These are phyloP conservation scores for Annulohypoxylon nitens DNA, from an alignment of 495 filamentous ascomycete species.

Conservation along the genomic window DNA sequence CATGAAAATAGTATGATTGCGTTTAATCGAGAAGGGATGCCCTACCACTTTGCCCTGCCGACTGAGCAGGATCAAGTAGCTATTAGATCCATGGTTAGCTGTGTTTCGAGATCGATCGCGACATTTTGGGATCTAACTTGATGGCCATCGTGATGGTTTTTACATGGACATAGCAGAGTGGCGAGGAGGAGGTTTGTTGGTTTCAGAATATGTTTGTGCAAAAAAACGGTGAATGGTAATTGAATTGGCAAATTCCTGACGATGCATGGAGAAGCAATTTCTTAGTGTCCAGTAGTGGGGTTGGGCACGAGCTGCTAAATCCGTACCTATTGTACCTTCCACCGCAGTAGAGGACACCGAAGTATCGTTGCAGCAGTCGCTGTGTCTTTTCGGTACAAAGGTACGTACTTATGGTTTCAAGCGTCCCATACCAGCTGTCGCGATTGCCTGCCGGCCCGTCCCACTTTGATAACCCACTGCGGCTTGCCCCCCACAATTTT, in stretches of 20 bases:
- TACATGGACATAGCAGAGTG: conserved; percentile 49
- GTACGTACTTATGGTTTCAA: neutral
- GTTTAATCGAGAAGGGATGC: conserved; percentile 56
- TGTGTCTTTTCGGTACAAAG: neutral
- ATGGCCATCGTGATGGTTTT: conserved; percentile 61
- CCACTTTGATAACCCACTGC: neutral
- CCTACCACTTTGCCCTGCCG: conserved; percentile 98
- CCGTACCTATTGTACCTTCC: neutral
- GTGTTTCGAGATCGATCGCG: conserved; percentile 24
- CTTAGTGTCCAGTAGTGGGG: conserved; percentile 42
- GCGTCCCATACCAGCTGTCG: conserved; percentile 10
- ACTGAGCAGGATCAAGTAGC: conserved; percentile 97
- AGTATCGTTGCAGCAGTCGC: neutral
- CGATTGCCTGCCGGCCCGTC: conserved; percentile 12
- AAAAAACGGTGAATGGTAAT: conserved; percentile 16
- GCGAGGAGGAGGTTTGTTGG: conserved; percentile 27
- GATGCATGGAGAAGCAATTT: conserved; percentile 38
- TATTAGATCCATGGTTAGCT: conserved; percentile 61
- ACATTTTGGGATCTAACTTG: conserved; percentile 50
- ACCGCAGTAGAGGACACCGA: conserved; percentile 9
- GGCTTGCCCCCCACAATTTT: conserved; percentile 31
- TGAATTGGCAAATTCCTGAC: conserved; percentile 4
- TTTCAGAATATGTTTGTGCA: conserved; percentile 29
- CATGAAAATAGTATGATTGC: conserved; percentile 30
- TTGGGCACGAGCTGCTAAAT: conserved; percentile 50